A percentile compares a stretch with the other conserved stretches of the same genome.
Evolutionary conservation across 352 stramenopile species (phyloP).

Genomic region (Phytophthora aleatoria): DNA sequence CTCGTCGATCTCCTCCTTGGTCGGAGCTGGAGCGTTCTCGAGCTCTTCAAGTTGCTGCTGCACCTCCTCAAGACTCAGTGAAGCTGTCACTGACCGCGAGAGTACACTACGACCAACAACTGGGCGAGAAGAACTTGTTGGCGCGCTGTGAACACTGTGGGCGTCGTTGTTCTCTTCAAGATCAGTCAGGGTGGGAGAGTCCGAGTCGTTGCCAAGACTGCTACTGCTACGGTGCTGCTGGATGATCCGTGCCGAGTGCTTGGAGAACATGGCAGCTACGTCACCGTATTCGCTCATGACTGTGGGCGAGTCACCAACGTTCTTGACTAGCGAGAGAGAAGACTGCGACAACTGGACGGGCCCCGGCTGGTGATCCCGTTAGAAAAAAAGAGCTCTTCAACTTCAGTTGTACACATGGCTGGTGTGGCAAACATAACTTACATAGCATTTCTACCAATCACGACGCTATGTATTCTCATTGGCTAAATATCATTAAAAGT

Average conservation of each 20-base stretch:
- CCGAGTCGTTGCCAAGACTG: conserved; percentile 22
- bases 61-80: conserved; percentile 55
- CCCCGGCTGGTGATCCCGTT: conserved; percentile 4
- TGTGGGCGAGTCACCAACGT: neutral
- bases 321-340: conserved; percentile 1
- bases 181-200: conserved; percentile 18
- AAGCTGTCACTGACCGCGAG: conserved; percentile 7
- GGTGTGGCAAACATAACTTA: no score
- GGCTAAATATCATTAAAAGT: neutral
- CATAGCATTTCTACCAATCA: neutral
- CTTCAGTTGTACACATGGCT: conserved; percentile 3
- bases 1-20: conserved; percentile 63
- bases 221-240: conserved; percentile 34
- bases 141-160: conserved; percentile 22
- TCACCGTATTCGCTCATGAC: conserved; percentile 34
- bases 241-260: conserved; percentile 38
- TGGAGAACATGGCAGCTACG: conserved; percentile 49
- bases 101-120: conserved; percentile 4
- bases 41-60: conserved; percentile 51
- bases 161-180: conserved; percentile 27
- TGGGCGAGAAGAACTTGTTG: conserved; percentile 11
- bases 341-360: conserved; percentile 19
- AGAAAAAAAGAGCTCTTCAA: conserved; percentile 11
- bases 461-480: neutral
- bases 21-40: conserved; percentile 45